Base-by-base conservation (phyloP, 805 yeast genomes). In the Starmerella vaccinii region DNA sequence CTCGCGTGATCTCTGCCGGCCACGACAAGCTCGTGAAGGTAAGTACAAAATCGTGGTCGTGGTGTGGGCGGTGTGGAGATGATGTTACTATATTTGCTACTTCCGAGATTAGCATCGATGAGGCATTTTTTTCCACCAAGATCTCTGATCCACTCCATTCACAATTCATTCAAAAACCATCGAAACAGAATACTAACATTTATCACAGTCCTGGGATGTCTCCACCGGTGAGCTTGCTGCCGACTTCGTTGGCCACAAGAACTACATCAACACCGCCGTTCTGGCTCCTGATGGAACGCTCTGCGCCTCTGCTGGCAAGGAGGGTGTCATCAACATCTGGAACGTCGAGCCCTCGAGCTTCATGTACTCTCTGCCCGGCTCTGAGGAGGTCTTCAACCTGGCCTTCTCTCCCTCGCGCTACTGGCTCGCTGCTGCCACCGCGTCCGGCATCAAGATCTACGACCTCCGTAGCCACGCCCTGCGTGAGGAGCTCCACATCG, bases 401-500 rank as follows among this genome's bases (percentile, higher is more conserved):
- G 95, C 97, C 67, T 92, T 92, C 95, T 90, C 97, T 73, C 98
- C 99, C 77, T 86, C 86, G 95, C 89, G 98, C 84, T 92, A 86
- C 94, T 92, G 98, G 98, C 84, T 92, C 74, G 90, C 95, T 72
- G 98, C 97, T 76, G 97, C 98, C 70, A 92, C 99, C 67, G 77
- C 96, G 62, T 76, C 95, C 63, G 92, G 96, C 70, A 87, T 92
- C 80, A 90, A 89, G 85, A 82, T 92, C 81, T 92, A 81, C 86
- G 86, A 89, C 83, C 82, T 92, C 74, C 92, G 88, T 78, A 89
- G 84, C 76, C 83, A 94, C 77, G 96, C 89, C 79, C 84, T 92
- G 76, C 89, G 85, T 77, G 97, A 97, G 72, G 97, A 92, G 78
- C 85, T 92, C 68, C 78, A 82, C 68, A 72, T 76, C 60, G 83